phyloP scores from a whole-genome alignment of 2,329 filamentous ascomycete genomes.

The Aspergillus sp. region DNA sequence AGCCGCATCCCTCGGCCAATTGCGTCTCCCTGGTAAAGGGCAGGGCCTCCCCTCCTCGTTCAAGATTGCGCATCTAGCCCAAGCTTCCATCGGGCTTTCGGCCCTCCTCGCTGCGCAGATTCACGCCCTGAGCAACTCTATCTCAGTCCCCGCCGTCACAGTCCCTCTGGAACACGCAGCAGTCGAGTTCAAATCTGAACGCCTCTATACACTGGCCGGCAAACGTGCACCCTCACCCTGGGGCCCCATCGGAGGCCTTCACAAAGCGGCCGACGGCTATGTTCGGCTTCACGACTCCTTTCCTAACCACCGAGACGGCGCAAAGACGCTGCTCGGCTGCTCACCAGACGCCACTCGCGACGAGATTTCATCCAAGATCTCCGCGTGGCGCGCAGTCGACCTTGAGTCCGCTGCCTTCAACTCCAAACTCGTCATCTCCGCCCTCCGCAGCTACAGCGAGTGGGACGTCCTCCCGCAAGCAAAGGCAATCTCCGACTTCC shows the following conservation, averaged over 20 bases:
- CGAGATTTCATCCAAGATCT: conserved; percentile 23
- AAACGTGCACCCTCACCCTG: conserved; percentile 39
- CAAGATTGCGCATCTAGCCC: conserved; percentile 59
- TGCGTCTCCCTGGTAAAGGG: background rate
- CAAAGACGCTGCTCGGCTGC: conserved; percentile 51
- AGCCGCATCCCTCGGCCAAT: no score
- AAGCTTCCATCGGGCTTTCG: conserved; percentile 57
- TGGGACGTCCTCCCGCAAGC: conserved; percentile 59
- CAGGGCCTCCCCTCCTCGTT: conserved; percentile 54
- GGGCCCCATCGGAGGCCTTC: conserved; percentile 56
- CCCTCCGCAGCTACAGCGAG: conserved; percentile 54
- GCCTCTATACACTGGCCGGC: conserved; percentile 52
- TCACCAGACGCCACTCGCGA: conserved; percentile 36
- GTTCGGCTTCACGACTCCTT: conserved; percentile 62
- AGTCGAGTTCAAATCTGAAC: conserved; percentile 60
- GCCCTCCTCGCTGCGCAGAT: conserved; percentile 56
- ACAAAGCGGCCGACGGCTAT: conserved; percentile 43
- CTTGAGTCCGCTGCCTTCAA: no score
- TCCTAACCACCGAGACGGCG: conserved; percentile 54
- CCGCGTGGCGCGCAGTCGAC: no score
- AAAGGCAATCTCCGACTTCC: conserved; percentile 49
- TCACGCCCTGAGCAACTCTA: conserved; percentile 40
- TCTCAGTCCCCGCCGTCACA: conserved; percentile 41
- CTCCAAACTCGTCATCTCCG: conserved; percentile 51
- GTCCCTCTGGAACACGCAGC: conserved; percentile 54